phyloP scores from a whole-genome alignment of 768 basidiomycete species.

The Amanita exitialis region DNA sequence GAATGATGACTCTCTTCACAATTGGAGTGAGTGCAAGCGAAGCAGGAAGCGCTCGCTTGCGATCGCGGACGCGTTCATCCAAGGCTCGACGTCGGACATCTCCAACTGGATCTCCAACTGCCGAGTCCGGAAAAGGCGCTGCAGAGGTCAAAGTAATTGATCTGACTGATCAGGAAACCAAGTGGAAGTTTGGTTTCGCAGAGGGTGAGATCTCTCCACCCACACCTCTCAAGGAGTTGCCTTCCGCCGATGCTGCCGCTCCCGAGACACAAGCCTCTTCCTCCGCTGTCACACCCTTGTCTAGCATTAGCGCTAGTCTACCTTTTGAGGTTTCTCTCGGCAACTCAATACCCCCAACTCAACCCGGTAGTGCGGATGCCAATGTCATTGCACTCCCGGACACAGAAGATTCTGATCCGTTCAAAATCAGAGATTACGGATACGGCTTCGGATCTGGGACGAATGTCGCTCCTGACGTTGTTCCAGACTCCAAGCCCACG shows the following conservation, averaged over 20 bases:
- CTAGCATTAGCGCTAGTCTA: constrained; percentile 5
- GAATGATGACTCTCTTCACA: constrained; percentile 10
- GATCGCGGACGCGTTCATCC: constrained; percentile 20
- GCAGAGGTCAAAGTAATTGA: constrained; percentile 19
- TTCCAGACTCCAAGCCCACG: constrained; percentile 7
- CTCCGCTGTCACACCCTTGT: constrained; percentile 3
- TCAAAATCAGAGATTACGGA: constrained; percentile 52
- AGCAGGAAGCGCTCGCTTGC: constrained; percentile 19
- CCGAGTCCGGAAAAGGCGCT: background rate
- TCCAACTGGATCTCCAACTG: constrained; percentile 1
- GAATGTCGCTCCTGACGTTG: background rate
- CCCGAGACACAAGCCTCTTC: constrained; percentile 5
- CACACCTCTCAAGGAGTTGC: background rate
- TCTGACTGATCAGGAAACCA: constrained; percentile 14
- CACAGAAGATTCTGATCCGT: constrained; percentile 23
- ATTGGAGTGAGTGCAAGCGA: constrained; percentile 4
- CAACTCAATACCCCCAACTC: background rate
- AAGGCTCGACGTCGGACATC: constrained; percentile 10
- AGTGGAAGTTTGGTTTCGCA: constrained; percentile 50
- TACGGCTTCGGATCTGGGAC: constrained; percentile 45
- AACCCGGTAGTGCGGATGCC: background rate
- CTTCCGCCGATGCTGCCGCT: background rate
- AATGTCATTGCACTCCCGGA: background rate
- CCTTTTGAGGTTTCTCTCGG: constrained; percentile 2
- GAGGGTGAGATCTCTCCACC: constrained; percentile 1